Evolutionary conservation across 1,284 basidiomycete species (phyloP).

Genomic region (Malassezia equina): DNA sequence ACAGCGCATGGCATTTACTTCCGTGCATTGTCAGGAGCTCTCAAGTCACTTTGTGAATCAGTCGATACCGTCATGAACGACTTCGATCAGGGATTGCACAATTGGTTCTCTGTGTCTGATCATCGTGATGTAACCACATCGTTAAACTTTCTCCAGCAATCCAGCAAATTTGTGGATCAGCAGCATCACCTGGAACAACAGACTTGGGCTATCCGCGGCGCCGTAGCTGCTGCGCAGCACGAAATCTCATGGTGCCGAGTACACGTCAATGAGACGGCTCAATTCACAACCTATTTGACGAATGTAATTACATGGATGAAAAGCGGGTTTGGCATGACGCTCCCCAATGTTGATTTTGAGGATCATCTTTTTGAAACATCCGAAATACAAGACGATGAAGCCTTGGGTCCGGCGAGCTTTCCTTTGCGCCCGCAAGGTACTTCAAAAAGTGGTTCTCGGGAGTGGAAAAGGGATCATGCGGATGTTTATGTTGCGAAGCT

Average conservation of each 20-base stretch:
- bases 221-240: conserved; percentile 24
- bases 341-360: neutral
- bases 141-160: neutral
- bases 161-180: conserved; percentile 10
- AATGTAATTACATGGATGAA: conserved; percentile 28
- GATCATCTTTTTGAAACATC: neutral
- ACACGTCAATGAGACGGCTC: conserved; percentile 16
- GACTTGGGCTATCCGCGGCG: conserved; percentile 11
- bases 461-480: neutral
- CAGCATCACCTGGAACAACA: conserved; percentile 8
- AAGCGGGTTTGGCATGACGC: conserved; percentile 24
- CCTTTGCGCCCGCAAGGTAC: neutral
- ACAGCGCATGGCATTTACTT: conserved; percentile 21
- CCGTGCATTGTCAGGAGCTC: neutral
- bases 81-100: conserved; percentile 18
- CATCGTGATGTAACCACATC: neutral
- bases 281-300: conserved; percentile 17
- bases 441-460: neutral
- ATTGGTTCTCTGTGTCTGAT: neutral
- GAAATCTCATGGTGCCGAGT: conserved; percentile 27
- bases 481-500: neutral
- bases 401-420: neutral
- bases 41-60: conserved; percentile 6
- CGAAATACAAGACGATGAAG: neutral
- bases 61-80: conserved; percentile 20